These are phyloP conservation scores for Eimeria falciformis DNA, from an alignment of 169 alveolate species.

Conservation along the genomic window DNA sequence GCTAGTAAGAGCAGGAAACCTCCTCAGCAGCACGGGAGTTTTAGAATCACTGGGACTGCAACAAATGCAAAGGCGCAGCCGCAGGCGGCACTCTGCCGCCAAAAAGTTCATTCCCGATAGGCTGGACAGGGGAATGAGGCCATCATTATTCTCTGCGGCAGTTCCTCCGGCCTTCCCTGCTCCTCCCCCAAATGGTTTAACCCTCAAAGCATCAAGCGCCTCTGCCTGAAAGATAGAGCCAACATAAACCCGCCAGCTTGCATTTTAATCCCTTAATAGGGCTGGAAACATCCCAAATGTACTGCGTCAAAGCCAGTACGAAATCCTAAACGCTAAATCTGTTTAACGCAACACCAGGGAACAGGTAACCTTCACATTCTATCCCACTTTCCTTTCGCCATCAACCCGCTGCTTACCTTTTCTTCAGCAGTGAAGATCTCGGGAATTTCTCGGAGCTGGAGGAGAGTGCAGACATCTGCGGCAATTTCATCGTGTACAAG, in stretches of 20 bases:
- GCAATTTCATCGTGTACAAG: slow-evolving; percentile 93
- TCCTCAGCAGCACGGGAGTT: slow-evolving; percentile 80
- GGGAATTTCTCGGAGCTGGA: slow-evolving; percentile 95
- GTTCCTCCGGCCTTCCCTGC: neutral
- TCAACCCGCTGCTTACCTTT: slow-evolving; percentile 73
- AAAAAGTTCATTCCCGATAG: neutral
- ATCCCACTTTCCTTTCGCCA: too few relatives aligned
- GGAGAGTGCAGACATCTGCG: slow-evolving; percentile 92
- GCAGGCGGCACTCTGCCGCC: slow-evolving; percentile 66
- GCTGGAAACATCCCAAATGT: too few relatives aligned
- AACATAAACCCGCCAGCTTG: neutral
- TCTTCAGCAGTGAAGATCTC: slow-evolving; percentile 92
- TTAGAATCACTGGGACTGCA: slow-evolving; percentile 62
- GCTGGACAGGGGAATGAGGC: neutral
- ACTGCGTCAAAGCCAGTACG: too few relatives aligned
- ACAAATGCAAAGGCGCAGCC: slow-evolving; percentile 53
- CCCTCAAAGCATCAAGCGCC: slow-evolving; percentile 39
- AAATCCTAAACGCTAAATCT: too few relatives aligned
- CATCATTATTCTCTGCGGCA: neutral
- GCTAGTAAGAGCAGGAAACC: slow-evolving; percentile 97
- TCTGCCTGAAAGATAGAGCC: slow-evolving; percentile 46
- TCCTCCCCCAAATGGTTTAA: neutral
- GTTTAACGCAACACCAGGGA: too few relatives aligned
- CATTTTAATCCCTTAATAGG: too few relatives aligned
- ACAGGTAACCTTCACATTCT: too few relatives aligned